Percentiles rank a stretch among this genome's conserved stretches.
Conservation (phyloP, 179 eudicot genomes). For the Amaranthus tricolor region DNA sequence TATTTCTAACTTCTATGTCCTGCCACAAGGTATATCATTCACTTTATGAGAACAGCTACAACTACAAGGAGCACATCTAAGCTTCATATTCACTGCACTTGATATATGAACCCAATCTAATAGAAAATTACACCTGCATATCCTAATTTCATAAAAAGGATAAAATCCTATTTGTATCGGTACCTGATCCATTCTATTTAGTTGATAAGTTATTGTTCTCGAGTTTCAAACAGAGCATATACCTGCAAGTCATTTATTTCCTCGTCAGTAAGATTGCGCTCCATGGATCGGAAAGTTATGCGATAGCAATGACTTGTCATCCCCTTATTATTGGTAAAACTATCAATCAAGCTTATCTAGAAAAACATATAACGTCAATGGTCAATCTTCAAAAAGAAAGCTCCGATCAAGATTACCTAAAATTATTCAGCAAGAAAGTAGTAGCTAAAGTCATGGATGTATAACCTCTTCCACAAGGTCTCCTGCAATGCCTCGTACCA, state of each 20-base stretch:
- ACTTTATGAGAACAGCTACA: neutral
- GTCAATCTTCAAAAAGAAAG: neutral
- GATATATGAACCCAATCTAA: neutral
- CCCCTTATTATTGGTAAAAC: slow-evolving; percentile 82
- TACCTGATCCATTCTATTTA: neutral
- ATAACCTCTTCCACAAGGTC: slow-evolving; percentile 94
- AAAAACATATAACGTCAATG: neutral
- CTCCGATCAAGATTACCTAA: too few relatives aligned
- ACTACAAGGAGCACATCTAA: neutral
- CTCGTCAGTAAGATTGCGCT: slow-evolving; percentile 84
- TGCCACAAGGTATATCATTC: slow-evolving; percentile 3
- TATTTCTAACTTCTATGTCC: too few relatives aligned
- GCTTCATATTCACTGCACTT: neutral
- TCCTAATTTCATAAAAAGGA: neutral
- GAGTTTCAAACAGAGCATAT: slow-evolving; percentile 13
- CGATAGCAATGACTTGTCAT: slow-evolving; percentile 94
- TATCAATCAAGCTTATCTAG: slow-evolving; percentile 52
- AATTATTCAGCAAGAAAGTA: neutral
- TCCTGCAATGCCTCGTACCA: slow-evolving; percentile 89
- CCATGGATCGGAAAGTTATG: slow-evolving; percentile 90
- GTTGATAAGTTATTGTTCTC: neutral
- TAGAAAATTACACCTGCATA: neutral
- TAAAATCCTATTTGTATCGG: neutral
- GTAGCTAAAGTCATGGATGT: neutral
- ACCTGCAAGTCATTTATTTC: slow-evolving; percentile 90